Percentiles rank a stretch among this genome's conserved stretches.
phyloP scores from a whole-genome alignment of 192 early-diverging fungal genomes.

The Cladochytrium replicatum region DNA sequence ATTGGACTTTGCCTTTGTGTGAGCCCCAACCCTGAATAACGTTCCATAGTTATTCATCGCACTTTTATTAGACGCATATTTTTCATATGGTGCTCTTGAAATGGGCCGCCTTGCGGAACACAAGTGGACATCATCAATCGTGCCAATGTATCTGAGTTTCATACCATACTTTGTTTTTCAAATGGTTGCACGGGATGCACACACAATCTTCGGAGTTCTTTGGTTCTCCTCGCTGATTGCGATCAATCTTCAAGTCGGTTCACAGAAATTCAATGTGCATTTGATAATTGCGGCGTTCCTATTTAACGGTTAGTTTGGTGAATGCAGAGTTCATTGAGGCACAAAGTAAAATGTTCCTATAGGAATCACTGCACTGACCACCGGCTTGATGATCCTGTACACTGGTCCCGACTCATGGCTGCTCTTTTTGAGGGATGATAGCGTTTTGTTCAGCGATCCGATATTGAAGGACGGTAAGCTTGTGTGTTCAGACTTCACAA shows the following conservation, averaged over 20 bases:
- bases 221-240: conserved; percentile 34
- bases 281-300: conserved; percentile 10
- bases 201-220: conserved; percentile 22
- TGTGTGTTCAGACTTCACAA: neutral
- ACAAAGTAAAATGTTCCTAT: too few relatives aligned
- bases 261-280: conserved; percentile 12
- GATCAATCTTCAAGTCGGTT: conserved; percentile 26
- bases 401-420: too few relatives aligned
- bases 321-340: too few relatives aligned
- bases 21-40: conserved; percentile 2
- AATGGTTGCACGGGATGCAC: conserved; percentile 24
- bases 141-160: conserved; percentile 30
- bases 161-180: conserved; percentile 24
- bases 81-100: conserved; percentile 4
- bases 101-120: conserved; percentile 6
- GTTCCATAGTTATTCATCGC: conserved; percentile 1
- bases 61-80: conserved; percentile 21
- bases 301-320: conserved; percentile 19
- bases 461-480: too few relatives aligned
- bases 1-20: conserved; percentile 28
- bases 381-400: too few relatives aligned
- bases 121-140: conserved; percentile 11
- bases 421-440: too few relatives aligned
- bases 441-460: too few relatives aligned
- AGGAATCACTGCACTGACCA: too few relatives aligned